These are phyloP conservation scores for Exserohilum rostratum DNA, from an alignment of 2,329 filamentous ascomycete genomes.

Conservation along the genomic window DNA sequence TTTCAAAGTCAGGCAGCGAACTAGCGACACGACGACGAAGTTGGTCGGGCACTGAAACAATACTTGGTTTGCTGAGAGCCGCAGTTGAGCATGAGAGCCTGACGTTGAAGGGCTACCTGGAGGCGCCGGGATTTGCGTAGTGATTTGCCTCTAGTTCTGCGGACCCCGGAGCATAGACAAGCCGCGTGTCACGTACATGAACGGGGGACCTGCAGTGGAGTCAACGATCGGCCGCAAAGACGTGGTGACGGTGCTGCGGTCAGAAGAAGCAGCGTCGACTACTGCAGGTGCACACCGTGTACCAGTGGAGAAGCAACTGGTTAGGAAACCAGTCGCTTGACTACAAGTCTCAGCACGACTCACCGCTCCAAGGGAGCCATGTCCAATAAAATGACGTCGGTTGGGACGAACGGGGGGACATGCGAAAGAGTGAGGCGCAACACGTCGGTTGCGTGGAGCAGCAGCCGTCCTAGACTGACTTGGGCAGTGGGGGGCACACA, in stretches of 20 bases:
- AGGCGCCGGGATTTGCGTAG: not conserved
- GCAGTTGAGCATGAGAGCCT: too few species aligned
- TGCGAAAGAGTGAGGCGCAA: constrained; percentile 11
- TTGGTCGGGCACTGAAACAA: too few species aligned
- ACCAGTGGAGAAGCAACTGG: constrained; percentile 25
- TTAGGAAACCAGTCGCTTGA: constrained; percentile 21
- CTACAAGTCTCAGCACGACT: constrained; percentile 25
- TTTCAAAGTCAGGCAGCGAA: too few species aligned
- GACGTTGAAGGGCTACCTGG: not conserved
- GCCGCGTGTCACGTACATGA: not conserved
- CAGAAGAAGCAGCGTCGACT: constrained; percentile 25
- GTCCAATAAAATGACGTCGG: not conserved
- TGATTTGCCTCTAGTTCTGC: constrained; percentile 8
- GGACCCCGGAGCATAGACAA: constrained; percentile 17
- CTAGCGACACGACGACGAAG: too few species aligned
- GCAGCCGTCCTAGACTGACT: not conserved
- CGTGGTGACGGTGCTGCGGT: constrained; percentile 19
- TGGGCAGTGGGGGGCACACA: not conserved
- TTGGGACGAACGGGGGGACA: not conserved
- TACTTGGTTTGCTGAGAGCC: too few species aligned
- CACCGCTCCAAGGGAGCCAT: constrained; percentile 24
- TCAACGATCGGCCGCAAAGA: constrained; percentile 10
- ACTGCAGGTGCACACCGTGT: constrained; percentile 34
- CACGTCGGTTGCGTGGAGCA: constrained; percentile 3
- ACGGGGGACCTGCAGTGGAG: not conserved